phyloP scores from a whole-genome alignment of 2,329 filamentous ascomycete genomes.

The Dothiorella sarmentorum region DNA sequence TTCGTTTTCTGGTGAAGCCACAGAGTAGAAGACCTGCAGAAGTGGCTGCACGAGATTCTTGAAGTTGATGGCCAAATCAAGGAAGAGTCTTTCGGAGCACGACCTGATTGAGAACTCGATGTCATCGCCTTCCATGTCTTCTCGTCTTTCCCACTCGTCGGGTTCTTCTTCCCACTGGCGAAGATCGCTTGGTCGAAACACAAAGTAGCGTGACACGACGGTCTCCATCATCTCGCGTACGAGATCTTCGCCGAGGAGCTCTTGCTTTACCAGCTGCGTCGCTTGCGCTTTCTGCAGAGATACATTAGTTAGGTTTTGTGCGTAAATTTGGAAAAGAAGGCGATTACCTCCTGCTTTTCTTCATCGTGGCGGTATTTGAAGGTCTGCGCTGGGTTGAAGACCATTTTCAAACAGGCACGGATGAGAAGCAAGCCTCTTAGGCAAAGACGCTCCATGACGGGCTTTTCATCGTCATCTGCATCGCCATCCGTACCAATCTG shows the following conservation, averaged over 20 bases:
- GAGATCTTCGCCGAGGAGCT: constrained; percentile 73
- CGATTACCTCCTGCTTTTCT: constrained; percentile 61
- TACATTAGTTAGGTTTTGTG: neutral
- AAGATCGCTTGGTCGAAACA: constrained; percentile 80
- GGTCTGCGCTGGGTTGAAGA: constrained; percentile 73
- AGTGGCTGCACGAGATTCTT: constrained; percentile 76
- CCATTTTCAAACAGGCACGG: constrained; percentile 78
- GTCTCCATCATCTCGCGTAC: constrained; percentile 78
- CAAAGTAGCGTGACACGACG: constrained; percentile 82
- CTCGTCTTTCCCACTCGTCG: constrained; percentile 90
- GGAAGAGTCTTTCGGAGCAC: constrained; percentile 89
- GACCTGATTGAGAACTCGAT: constrained; percentile 92
- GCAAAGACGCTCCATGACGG: constrained; percentile 72
- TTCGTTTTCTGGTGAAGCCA: constrained; percentile 61
- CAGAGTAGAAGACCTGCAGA: constrained; percentile 75
- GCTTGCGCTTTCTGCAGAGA: constrained; percentile 57
- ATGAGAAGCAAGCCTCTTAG: constrained; percentile 80
- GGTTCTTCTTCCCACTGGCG: constrained; percentile 92
- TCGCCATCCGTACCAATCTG: constrained; percentile 44
- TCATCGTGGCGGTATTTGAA: constrained; percentile 78
- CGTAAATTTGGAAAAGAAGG: neutral
- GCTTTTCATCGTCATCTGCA: constrained; percentile 45
- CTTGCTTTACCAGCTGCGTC: constrained; percentile 63
- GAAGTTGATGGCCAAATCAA: constrained; percentile 86
- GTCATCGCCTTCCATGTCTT: constrained; percentile 73